Evolutionary conservation across 495 filamentous ascomycete species (phyloP), one percentile per base, ranked within the genome.

Genomic region (Cercophora samala): DNA sequence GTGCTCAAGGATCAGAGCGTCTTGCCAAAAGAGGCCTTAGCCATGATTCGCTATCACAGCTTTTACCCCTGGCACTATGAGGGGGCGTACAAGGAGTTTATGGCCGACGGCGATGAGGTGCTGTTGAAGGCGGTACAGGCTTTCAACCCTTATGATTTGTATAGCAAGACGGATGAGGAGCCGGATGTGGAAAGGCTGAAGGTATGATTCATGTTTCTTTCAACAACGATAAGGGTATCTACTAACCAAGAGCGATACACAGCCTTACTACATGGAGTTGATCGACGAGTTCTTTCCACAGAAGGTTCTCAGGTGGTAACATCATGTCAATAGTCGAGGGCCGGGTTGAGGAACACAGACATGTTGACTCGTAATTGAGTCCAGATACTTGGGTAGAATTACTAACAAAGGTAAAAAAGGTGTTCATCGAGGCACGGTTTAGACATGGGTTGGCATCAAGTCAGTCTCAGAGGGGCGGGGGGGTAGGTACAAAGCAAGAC

Each of bases 61-160:
- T 97, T 97, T 79, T 97, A 97, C 74, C 87, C 92, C 21, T 97
- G 93, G 93, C 93, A 96, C 74, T 86, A 80, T 55, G 88, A 87
- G 68, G 88, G 88, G 58, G 92, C 90, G 0, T 96, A 96, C 73
- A 77, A 77, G 62, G 87, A 89, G 78, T 83, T 95, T 68, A 95
- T 96, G 92, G 82, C 90, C 73, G 89, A 90, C 51, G 86, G 91
- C 62, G 93, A 97, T 71, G 81, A 87, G 77, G 82, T 83, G 66
- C 90, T 96, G 88, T 74, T 95, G 72, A 85, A 85, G 66, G 91
- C 91, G 26, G 92, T 95, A 26, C 84, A 84, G 77, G 92, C 90
- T 6, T 97, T 97, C 76, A 97, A 96, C 66, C 91, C 91, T 3
- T 97, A 96, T 68, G 93, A 97, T 74, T 68, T 97, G 63, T 97